Evolutionary conservation across 192 early-diverging fungal genomes (phyloP), one percentile per base, ranked within the genome.

Genomic region (Podochytrium sp.): DNA sequence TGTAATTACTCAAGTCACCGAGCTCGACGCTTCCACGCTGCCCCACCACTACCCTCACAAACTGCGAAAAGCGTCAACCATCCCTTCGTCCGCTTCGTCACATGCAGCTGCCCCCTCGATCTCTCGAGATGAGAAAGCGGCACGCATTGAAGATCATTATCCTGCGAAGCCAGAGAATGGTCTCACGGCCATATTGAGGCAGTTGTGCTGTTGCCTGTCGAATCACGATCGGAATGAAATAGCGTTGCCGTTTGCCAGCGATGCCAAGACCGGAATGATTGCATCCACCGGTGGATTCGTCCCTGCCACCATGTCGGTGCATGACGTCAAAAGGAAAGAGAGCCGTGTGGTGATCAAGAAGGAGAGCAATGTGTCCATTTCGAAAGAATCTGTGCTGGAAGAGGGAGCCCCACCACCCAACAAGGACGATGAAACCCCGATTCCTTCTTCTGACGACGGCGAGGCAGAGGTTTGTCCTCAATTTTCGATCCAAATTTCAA

Each of bases 41-140:
- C 0, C 47, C 18, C 38, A 65, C 27, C 63, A 65, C 43, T n/a
- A 65, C n/a, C 63, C 63, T 23, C 42, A 40, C 63, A 65, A 65
- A 29, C 63, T 61, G 27, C 63, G 63, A 18, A 47, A 10, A 10
- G 33, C 7, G 12, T 12, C 32, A 6, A 34, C 32, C 10, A 6
- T 20, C 6, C 6, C 63, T 3, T 20, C 38, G 4, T 16, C 27
- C 20, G 18, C 10, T 0, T 65, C 42, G 14, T 39, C 43, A 4
- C n/a, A n/a, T n/a, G n/a, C n/a, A n/a, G n/a, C n/a, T n/a, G 60
- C 5, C 4, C 29, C 16, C 5, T 62, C 60, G 43, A 7, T 12
- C 7, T 12, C 7, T 7, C 7, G 20, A 20, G 43, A 47, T 47
- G 43, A n/a, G n/a, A n/a, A n/a, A n/a, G n/a, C n/a, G n/a, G n/a